These are phyloP conservation scores for Cucumis cinereus DNA, from an alignment of 306 rosid species.

Conservation along the genomic window DNA sequence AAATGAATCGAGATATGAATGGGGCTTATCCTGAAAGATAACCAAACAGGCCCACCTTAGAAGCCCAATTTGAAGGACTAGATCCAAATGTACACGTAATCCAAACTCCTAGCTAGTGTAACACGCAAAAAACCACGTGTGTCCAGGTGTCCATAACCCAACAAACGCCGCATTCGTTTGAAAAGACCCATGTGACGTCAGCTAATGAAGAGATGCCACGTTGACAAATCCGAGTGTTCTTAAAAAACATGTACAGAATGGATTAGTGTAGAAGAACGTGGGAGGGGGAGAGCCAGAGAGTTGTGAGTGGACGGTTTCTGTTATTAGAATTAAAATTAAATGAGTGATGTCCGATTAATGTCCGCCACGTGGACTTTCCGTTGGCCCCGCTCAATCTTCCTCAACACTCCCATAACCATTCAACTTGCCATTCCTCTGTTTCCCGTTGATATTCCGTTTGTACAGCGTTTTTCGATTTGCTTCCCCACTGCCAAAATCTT, in stretches of 20 bases:
- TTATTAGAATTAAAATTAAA: too few species aligned
- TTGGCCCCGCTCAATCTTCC: conserved; percentile 11
- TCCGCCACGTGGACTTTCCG: conserved; percentile 4
- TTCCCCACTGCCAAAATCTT: background rate
- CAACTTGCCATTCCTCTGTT: background rate
- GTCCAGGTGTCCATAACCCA: too few species aligned
- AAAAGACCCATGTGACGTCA: too few species aligned
- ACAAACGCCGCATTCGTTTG: too few species aligned
- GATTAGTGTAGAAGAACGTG: background rate
- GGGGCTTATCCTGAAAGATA: too few species aligned
- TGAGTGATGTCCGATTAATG: background rate
- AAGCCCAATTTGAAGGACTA: too few species aligned
- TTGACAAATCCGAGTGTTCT: background rate
- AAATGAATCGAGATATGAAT: too few species aligned
- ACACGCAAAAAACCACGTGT: too few species aligned
- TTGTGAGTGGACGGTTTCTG: background rate
- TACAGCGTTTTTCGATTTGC: background rate
- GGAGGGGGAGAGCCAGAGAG: background rate
- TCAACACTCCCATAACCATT: background rate
- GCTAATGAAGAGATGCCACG: too few species aligned
- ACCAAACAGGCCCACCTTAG: too few species aligned
- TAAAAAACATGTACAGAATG: background rate
- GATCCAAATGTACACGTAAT: too few species aligned
- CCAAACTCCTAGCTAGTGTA: too few species aligned
- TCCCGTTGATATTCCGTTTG: background rate